Base-by-base conservation (phyloP, 2,329 filamentous ascomycete genomes). In the Trichothecium sympodiale region DNA sequence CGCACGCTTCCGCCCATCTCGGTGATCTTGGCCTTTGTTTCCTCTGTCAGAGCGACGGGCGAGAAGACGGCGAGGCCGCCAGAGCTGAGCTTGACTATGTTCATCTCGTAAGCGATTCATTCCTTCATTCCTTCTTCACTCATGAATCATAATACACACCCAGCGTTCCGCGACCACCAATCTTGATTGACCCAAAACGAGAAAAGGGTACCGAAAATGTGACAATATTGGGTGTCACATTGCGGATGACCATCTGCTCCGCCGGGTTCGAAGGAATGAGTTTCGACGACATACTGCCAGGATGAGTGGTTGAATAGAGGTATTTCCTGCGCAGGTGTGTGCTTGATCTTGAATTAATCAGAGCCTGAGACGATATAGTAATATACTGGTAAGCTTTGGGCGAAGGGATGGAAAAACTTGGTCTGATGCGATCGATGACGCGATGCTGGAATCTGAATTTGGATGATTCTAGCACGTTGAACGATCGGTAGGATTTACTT, bases 21-120 rank as follows among this genome's bases (percentile, higher is more conserved):
- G 37, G 69, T 62, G 35, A 83, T 64, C 54, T 80, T 77, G 46
- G 65, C 56, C 42, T 70, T 76, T 28, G 87, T 78, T 39, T 80
- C 76, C 3, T 80, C 71, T 3, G 88, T 96, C 38, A 95, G 71
- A 12, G 81, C 83, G 15, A 91, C 83, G 14, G 91, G 91, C 1
- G 87, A 94, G 71, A 95, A 95, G 55, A 95, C 79, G 45, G 86
- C 84, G 29, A 96, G 74, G 31, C 73, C 65, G 38, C 87, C 87
- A 8, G 78, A 80, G 39, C 76, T 71, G 46, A 98, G 74, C 47
- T 79, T 82, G 40, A 94, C 86, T 86, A n/a, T 10, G 6, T 6
- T 10, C 20, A 25, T 25, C 20, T 25, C 10, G 20, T 35, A 29
- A 31, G 23, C 9, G 15, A 33, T 36, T 40, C 29, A 42, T 38